These are phyloP conservation scores for Debaryomycetaceae sp. DNA, from an alignment of 1,139 yeast genomes.

Conservation along the genomic window DNA sequence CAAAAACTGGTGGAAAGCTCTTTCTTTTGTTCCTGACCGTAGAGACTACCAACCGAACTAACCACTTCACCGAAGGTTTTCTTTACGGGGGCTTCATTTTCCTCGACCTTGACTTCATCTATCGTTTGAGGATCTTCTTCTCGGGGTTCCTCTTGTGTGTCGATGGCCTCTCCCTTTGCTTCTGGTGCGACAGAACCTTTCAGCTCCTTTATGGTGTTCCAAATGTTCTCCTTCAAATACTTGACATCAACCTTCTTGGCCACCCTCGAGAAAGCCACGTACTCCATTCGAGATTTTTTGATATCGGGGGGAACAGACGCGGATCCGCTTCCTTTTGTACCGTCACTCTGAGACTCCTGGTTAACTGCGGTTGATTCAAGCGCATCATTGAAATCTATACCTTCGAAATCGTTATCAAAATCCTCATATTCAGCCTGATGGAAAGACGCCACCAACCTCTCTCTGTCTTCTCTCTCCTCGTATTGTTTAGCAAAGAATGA, in stretches of 20 bases:
- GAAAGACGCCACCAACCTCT: slow-evolving; percentile 38
- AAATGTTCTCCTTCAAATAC: slow-evolving; percentile 73
- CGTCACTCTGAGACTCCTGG: slow-evolving; percentile 20
- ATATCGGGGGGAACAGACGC: slow-evolving; percentile 38
- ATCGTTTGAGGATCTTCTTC: not conserved
- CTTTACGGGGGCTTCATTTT: slow-evolving; percentile 6
- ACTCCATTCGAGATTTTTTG: slow-evolving; percentile 50
- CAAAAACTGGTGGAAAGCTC: slow-evolving; percentile 87
- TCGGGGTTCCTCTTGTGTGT: not conserved
- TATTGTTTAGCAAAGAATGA: slow-evolving; percentile 73
- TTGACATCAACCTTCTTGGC: slow-evolving; percentile 87
- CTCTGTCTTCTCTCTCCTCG: slow-evolving; percentile 33
- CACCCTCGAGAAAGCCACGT: slow-evolving; percentile 70
- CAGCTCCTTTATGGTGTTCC: slow-evolving; percentile 51
- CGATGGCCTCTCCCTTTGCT: not conserved
- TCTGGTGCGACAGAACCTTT: slow-evolving; percentile 6
- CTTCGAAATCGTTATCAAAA: slow-evolving; percentile 39
- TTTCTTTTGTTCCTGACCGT: slow-evolving; percentile 47
- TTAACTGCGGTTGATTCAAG: slow-evolving; percentile 23
- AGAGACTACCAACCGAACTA: slow-evolving; percentile 49
- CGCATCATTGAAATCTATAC: slow-evolving; percentile 46
- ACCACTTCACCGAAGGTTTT: slow-evolving; percentile 48
- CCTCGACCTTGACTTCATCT: slow-evolving; percentile 4
- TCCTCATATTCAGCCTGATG: slow-evolving; percentile 47
- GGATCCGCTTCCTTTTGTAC: slow-evolving; percentile 17